Percentiles rank a stretch among this genome's conserved stretches.
These are phyloP conservation scores for Lolium multiflorum DNA, from an alignment of 176 grass and related monocot species.

Conservation along the genomic window DNA sequence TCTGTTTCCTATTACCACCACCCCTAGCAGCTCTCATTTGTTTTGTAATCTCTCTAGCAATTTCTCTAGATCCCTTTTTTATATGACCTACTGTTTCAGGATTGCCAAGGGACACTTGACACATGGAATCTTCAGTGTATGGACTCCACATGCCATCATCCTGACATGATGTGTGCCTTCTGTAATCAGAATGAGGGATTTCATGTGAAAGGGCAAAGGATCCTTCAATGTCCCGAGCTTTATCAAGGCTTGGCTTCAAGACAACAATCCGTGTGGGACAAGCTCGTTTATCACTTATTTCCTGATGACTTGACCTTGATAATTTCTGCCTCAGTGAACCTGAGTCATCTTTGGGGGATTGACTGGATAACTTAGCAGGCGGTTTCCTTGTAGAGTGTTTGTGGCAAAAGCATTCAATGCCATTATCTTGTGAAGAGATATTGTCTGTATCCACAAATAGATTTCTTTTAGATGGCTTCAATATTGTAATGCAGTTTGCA, in stretches of 20 bases:
- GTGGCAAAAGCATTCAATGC: conserved; percentile 36
- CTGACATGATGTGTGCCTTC: conserved; percentile 39
- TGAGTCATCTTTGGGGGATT: conserved; percentile 52
- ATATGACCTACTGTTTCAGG: conserved; percentile 40
- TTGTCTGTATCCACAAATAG: conserved; percentile 35
- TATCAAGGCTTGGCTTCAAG: conserved; percentile 77
- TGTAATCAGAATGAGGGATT: conserved; percentile 48
- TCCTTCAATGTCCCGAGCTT: conserved; percentile 60
- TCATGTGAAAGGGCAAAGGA: conserved; percentile 46
- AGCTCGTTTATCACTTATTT: conserved; percentile 48
- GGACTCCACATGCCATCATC: conserved; percentile 43
- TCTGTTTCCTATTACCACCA: conserved; percentile 44
- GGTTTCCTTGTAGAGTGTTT: conserved; percentile 56
- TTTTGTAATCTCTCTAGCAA: conserved; percentile 69
- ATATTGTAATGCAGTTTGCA: conserved; percentile 79
- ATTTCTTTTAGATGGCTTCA: conserved; percentile 74
- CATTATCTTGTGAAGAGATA: conserved; percentile 39
- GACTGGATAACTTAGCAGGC: conserved; percentile 36
- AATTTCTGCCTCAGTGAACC: conserved; percentile 67
- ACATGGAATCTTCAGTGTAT: conserved; percentile 48
- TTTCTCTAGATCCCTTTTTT: conserved; percentile 84
- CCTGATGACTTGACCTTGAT: conserved; percentile 59
- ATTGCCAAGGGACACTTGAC: conserved; percentile 42
- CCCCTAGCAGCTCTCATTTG: conserved; percentile 68
- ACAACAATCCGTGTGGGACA: conserved; percentile 84